Evolutionary conservation across 164 flowering plant species (phyloP), one percentile per base, ranked within the genome.

Genomic region (Paratinospora sagittata): DNA sequence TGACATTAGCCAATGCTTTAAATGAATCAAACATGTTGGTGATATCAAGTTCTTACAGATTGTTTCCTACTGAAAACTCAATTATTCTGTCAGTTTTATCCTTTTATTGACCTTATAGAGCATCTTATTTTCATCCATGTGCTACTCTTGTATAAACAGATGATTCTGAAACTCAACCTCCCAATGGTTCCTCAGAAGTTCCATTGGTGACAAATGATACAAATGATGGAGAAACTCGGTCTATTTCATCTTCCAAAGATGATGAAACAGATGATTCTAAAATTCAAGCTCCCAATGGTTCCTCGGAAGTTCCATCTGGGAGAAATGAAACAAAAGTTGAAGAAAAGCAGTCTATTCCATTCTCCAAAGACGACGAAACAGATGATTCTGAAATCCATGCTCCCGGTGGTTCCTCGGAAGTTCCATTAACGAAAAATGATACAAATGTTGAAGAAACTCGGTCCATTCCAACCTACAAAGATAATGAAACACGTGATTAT

Each of bases 241-340:
- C 39, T 63, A 52, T 26, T 62, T 49, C 63, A 43, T 45, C 57
- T 13, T 55, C 75, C 1, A 30, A 72, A 26, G 68, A 78, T 66
- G 57, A 70, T 68, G 77, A 75, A 34, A 60, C 37, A 33, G 70
- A 52, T 37, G 74, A 66, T 24, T 58, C 60, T 60, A 79, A 67
- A 55, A 12, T 27, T 69, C 39, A 70, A 41, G 67, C 47, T 65
- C 33, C 64, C 6, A 47, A 37, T 4, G 75, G 43, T 37, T 67
- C 78, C 66, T 30, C 72, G 49, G 34, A 33, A 49, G 65, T 16
- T 70, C 55, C 67, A 47, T 26, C 19, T 13, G 72, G n/a, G 68
- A 10, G 70, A 72, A 72, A 49, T 73, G 73, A 70, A 62, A 58
- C 58, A 36, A 57, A 43, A 26, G 39, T 19, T 34, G 65, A 63